These are phyloP conservation scores for Colletotrichum phormii DNA, from an alignment of 2,329 filamentous ascomycete genomes.

Conservation along the genomic window DNA sequence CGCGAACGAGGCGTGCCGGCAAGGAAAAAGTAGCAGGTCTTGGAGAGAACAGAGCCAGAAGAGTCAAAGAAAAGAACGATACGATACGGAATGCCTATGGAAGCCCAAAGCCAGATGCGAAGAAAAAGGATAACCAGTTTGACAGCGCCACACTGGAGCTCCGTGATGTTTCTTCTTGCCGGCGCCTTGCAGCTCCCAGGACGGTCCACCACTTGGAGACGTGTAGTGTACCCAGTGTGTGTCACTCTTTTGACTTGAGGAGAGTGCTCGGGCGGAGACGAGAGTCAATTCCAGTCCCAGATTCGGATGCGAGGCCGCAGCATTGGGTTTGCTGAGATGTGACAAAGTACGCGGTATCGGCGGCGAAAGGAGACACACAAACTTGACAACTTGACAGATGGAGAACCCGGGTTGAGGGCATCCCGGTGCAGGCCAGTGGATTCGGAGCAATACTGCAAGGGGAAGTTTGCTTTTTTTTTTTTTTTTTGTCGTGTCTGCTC, in stretches of 20 bases:
- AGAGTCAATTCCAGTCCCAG: background rate
- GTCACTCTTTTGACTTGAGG: constrained; percentile 1
- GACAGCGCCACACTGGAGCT: constrained; percentile 31
- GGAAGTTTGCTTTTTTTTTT: constrained; percentile 6
- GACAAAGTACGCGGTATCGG: constrained; percentile 1
- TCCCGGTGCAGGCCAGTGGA: background rate
- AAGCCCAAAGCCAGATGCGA: background rate
- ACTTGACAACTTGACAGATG: background rate
- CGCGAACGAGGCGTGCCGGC: background rate
- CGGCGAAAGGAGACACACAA: background rate
- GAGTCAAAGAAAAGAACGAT: background rate
- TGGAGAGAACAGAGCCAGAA: background rate
- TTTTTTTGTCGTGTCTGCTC: background rate
- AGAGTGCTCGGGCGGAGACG: constrained; percentile 2
- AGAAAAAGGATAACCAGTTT: constrained; percentile 1
- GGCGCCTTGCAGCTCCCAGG: constrained; percentile 26
- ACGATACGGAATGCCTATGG: background rate
- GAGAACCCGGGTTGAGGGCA: background rate
- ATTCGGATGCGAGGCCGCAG: constrained; percentile 1
- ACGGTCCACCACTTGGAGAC: constrained; percentile 4
- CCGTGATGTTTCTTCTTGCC: constrained; percentile 24
- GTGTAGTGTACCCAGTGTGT: constrained; percentile 10
- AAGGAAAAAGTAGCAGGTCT: background rate
- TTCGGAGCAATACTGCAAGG: constrained; percentile 1
- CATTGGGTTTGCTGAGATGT: background rate